Conservation (phyloP, 78 protist species). For the Neovahlkampfia damariscottae region DNA sequence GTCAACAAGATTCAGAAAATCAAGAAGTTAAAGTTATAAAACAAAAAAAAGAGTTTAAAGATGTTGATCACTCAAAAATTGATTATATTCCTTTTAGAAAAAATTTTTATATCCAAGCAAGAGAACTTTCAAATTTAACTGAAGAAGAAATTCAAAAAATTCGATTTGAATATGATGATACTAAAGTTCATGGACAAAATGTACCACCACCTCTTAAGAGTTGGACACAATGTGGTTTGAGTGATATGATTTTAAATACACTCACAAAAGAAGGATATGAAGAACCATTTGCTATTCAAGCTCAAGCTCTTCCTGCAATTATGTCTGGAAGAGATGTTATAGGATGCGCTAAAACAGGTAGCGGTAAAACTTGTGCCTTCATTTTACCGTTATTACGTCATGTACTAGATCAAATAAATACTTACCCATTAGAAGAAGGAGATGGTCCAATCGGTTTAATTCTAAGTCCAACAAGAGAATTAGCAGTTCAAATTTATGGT, state of each 20-base stretch:
- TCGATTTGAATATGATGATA: constrained; percentile 38
- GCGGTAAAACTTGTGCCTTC: constrained; percentile 93
- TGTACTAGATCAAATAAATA: constrained; percentile 78
- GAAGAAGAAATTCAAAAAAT: constrained; percentile 27
- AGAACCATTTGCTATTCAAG: constrained; percentile 83
- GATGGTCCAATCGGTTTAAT: constrained; percentile 89
- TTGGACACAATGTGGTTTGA: constrained; percentile 76
- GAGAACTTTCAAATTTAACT: constrained; percentile 48
- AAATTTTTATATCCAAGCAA: constrained; percentile 75
- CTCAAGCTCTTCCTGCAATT: constrained; percentile 74
- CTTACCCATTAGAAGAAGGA: constrained; percentile 43
- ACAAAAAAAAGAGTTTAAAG: constrained; percentile 16
- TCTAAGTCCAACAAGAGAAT: constrained; percentile 13
- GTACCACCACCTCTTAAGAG: constrained; percentile 73
- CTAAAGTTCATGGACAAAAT: constrained; percentile 33
- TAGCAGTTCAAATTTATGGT: constrained; percentile 13
- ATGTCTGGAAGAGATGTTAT: constrained; percentile 89
- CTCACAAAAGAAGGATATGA: constrained; percentile 31
- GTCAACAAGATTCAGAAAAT: constrained; percentile 11
- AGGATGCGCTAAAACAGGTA: constrained; percentile 76
- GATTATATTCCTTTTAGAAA: constrained; percentile 65
- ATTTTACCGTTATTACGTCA: constrained; percentile 91
- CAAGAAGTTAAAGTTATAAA: background rate
- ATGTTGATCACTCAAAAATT: constrained; percentile 62
- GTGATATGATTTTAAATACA: background rate